Evolutionary conservation across 2,329 filamentous ascomycete species (phyloP).

Genomic region (Stemphylium lycopersici): DNA sequence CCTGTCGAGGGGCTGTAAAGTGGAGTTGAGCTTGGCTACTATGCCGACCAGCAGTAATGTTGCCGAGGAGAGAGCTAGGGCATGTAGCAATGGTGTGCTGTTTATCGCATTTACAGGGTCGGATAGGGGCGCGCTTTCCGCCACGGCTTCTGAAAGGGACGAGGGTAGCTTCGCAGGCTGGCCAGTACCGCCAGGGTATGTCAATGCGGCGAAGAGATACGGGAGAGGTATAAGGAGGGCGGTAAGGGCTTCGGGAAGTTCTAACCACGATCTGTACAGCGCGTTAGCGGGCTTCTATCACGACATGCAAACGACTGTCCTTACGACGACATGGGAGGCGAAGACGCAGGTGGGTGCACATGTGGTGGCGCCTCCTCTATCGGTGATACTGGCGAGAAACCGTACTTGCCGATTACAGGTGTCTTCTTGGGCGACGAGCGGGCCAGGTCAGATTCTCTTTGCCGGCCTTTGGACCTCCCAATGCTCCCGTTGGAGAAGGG

Average conservation of each 20-base stretch:
- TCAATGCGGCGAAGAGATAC: constrained; percentile 55
- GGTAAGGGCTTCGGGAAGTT: constrained; percentile 56
- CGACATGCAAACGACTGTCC: constrained; percentile 1
- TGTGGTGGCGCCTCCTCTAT: constrained; percentile 40
- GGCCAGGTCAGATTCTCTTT: constrained; percentile 54
- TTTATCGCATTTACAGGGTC: constrained; percentile 13
- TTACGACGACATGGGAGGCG: constrained; percentile 27
- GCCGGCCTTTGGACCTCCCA: constrained; percentile 42
- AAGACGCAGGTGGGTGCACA: constrained; percentile 7
- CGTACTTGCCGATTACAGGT: constrained; percentile 27
- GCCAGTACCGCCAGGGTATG: constrained; percentile 45
- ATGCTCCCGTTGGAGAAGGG: constrained; percentile 29
- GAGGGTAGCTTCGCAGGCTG: constrained; percentile 25
- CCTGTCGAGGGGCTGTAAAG: constrained; percentile 41
- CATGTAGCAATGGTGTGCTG: constrained; percentile 48
- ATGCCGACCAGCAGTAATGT: constrained; percentile 55
- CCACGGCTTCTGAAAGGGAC: constrained; percentile 32
- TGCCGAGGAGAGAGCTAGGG: constrained; percentile 54
- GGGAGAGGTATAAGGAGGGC: constrained; percentile 58
- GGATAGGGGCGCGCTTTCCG: constrained; percentile 18
- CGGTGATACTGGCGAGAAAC: constrained; percentile 45
- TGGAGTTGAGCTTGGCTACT: constrained; percentile 43
- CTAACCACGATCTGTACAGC: constrained; percentile 38
- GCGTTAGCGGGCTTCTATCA: constrained; percentile 3
- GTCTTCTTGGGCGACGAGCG: constrained; percentile 39